Conservation (phyloP, 805 yeast species). For the Kuraishia hungarica region DNA sequence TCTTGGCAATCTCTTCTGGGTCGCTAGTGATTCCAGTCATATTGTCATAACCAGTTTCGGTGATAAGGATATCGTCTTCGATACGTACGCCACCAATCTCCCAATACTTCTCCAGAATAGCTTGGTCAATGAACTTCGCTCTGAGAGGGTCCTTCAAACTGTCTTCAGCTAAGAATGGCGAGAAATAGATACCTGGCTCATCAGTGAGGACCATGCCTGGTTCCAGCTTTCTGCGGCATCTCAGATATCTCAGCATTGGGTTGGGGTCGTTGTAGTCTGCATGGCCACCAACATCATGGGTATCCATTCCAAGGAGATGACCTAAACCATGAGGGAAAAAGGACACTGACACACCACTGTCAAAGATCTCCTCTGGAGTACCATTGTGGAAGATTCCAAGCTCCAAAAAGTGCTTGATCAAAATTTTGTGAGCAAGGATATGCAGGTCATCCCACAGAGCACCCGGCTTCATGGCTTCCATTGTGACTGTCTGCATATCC, state of each 20-base stretch:
- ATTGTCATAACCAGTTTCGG: slow-evolving; percentile 70
- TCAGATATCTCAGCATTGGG: slow-evolving; percentile 64
- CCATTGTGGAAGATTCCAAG: slow-evolving; percentile 68
- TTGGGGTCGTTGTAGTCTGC: slow-evolving; percentile 83
- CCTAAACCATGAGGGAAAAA: slow-evolving; percentile 97
- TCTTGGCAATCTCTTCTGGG: slow-evolving; percentile 70
- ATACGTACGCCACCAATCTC: slow-evolving; percentile 95
- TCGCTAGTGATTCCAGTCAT: slow-evolving; percentile 80
- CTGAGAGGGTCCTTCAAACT: slow-evolving; percentile 43
- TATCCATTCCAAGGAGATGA: slow-evolving; percentile 88
- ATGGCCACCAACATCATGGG: slow-evolving; percentile 91
- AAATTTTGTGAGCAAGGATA: slow-evolving; percentile 64
- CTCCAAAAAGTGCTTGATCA: slow-evolving; percentile 60
- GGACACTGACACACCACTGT: slow-evolving; percentile 61
- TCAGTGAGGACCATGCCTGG: slow-evolving; percentile 84
- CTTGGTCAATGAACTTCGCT: slow-evolving; percentile 50
- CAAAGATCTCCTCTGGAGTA: slow-evolving; percentile 53
- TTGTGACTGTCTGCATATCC: slow-evolving; percentile 72
- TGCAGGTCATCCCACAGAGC: slow-evolving; percentile 82
- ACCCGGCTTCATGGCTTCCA: slow-evolving; percentile 74
- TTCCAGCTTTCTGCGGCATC: slow-evolving; percentile 67
- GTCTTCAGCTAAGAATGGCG: slow-evolving; percentile 68
- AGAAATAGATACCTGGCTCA: slow-evolving; percentile 93
- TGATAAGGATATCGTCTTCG: slow-evolving; percentile 85
- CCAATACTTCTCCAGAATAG: slow-evolving; percentile 68